Evolutionary conservation across 768 basidiomycete species (phyloP).

Genomic region (Mycena galericulata): DNA sequence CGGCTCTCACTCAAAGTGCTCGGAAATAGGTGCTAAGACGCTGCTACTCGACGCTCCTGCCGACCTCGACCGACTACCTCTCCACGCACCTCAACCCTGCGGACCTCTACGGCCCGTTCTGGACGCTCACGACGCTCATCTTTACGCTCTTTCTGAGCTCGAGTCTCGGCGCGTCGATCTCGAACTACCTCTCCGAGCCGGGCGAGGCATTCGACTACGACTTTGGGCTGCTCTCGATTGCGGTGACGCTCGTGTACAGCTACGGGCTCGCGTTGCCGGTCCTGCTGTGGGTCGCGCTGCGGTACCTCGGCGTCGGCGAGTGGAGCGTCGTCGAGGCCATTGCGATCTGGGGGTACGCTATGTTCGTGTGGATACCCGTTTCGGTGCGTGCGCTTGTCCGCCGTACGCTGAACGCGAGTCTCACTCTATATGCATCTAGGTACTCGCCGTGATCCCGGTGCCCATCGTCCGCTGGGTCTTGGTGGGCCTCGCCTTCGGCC

Average conservation of each 20-base stretch:
- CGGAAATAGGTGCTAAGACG: slow-evolving; percentile 78
- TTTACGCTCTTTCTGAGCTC: slow-evolving; percentile 95
- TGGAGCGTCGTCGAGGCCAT: slow-evolving; percentile 91
- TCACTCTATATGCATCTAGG: too few species aligned
- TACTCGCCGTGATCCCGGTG: slow-evolving; percentile 89
- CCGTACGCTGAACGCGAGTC: too few species aligned
- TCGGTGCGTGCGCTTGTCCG: slow-evolving; percentile 76
- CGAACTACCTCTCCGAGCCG: slow-evolving; percentile 82
- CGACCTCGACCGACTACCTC: slow-evolving; percentile 68
- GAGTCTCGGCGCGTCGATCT: slow-evolving; percentile 88
- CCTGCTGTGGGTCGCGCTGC: slow-evolving; percentile 84
- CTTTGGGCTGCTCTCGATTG: slow-evolving; percentile 86
- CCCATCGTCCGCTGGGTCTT: slow-evolving; percentile 87
- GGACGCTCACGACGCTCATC: slow-evolving; percentile 96
- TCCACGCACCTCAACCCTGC: slow-evolving; percentile 73
- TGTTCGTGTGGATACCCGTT: slow-evolving; percentile 91
- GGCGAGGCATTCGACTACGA: slow-evolving; percentile 78
- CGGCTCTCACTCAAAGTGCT: too few species aligned
- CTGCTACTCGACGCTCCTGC: slow-evolving; percentile 84
- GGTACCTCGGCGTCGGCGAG: slow-evolving; percentile 90
- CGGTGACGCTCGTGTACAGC: slow-evolving; percentile 85
- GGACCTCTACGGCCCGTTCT: slow-evolving; percentile 94
- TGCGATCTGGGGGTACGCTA: slow-evolving; percentile 83
- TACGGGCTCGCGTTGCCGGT: slow-evolving; percentile 90
- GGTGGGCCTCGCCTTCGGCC: slow-evolving; percentile 74